Evolutionary conservation across 768 basidiomycete species (phyloP), one percentile per base, ranked within the genome.

Genomic region (Rhizopogon roseolus): DNA sequence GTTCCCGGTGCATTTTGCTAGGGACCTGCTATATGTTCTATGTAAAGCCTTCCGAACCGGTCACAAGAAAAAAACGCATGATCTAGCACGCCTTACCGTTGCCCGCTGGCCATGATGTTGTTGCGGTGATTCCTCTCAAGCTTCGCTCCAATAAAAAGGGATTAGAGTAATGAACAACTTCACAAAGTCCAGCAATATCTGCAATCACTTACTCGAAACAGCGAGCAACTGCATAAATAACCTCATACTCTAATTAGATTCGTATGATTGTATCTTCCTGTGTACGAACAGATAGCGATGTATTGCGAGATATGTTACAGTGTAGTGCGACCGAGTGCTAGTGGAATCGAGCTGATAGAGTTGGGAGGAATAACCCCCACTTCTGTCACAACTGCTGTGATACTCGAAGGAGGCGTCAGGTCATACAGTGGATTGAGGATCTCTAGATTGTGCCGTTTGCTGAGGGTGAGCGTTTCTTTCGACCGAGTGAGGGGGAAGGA

Each of bases 311-410:
- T 40, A 52, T 54, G 34, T 48, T 51, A 54, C 22, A 54, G 19
- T 27, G 49, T 54, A 52, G 50, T 40, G 53, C 53, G 53, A 32
- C 53, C 53, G 27, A 91, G 72, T 1, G 90, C 88, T 52, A 88
- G 73, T 16, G 88, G 85, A 68, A 93, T 88, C 38, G 88, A 87
- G 62, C 87, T 84, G 59, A 95, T 91, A 57, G 92, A 92, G 60
- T 86, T 93, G 0, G 94, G 92, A 4, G 94, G 94, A 57, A 96
- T 97, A 52, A 98, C 76, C 2, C 96, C 96, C 41, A 95, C 94
- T 72, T 99, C 97, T 3, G 96, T 98, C 52, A 98, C 93, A 22
- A 99, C 92, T 16, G 90, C 96, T 1, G 97, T 96, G 57, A 99
- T 94, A 65, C 84, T 89, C 17, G 81, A 82, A 1, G 95, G 89